phyloP scores from a whole-genome alignment of 257 asterid species.

The Solanum sitiens region DNA sequence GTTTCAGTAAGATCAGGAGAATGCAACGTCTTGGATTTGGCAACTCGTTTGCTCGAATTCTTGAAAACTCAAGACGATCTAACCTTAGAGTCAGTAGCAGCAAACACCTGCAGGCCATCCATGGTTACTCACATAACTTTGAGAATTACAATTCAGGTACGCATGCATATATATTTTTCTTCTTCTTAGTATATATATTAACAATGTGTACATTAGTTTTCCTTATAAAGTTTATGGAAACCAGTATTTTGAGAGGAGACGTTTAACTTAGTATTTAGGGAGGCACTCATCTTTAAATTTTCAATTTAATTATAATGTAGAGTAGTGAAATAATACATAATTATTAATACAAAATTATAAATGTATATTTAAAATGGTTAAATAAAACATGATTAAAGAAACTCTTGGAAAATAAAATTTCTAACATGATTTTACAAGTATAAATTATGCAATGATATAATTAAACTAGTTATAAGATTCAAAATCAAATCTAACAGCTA shows the following conservation, averaged over 20 bases:
- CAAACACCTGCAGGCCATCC: not conserved
- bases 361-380: not conserved
- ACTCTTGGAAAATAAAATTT: not conserved
- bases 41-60: not conserved
- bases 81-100: not conserved
- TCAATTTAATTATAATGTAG: not conserved
- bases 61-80: not conserved
- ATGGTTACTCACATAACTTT: not conserved
- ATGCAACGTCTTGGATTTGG: not conserved
- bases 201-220: not conserved
- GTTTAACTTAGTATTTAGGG: not conserved
- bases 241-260: not conserved
- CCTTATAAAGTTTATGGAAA: not conserved
- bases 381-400: not conserved
- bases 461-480: not conserved
- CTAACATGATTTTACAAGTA: not conserved
- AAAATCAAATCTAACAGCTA: not conserved
- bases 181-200: not conserved
- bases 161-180: not conserved
- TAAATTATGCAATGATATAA: not conserved
- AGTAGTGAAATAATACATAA: not conserved
- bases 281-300: not conserved
- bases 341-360: too few species aligned
- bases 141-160: constrained; percentile 1
- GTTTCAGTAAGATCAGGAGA: not conserved